Evolutionary conservation across 2,329 filamentous ascomycete genomes (phyloP), one percentile per base, ranked within the genome.

Genomic region (Cryoendolithus antarcticus): DNA sequence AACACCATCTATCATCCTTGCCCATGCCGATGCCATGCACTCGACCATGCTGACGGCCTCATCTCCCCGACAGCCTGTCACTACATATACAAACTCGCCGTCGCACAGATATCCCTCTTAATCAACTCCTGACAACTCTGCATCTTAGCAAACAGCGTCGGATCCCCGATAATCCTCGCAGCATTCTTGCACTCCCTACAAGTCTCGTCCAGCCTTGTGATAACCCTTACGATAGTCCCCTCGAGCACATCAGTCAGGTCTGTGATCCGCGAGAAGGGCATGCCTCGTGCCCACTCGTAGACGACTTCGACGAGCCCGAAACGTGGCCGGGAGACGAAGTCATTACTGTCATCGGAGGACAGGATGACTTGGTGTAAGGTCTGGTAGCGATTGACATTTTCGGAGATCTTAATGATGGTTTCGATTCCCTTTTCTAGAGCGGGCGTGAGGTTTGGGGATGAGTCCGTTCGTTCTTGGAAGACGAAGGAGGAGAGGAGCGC

Each of bases 201-300:
- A 6, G 86, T 94, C 71, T 98, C 91, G 55, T 98, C 91, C 42
- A 98, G 67, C 19, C 91, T 70, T 32, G 86, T 93, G 51, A 98
- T 96, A 2, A 91, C 89, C 38, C 91, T 71, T 35, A 98, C 91
- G 63, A 98, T 96, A 0, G 91, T 96, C 1, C 91, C 91, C 62
- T 98, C 91, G 53, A 96, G 77, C 41, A 98, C 88, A 59, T 96
- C 89, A 6, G 91, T 98, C 56, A 98, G 65, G 49, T 89, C 83
- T 0, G 89, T 96, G 50, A 98, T 98, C 48, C 91, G 89, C 63
- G 93, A 93, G 71, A 98, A 98, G 38, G 84, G 89, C 86, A 96
- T 96, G 19, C 91, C 91, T 36, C 86, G 72, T 7, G 91, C 91
- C 91, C 91, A 98, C 62, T 98, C 91, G 59, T 96, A 95, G 28